Percentiles rank a stretch among this genome's conserved stretches.
Evolutionary conservation across 2,329 filamentous ascomycete species (phyloP).

Genomic region (Apiospora arundinis): DNA sequence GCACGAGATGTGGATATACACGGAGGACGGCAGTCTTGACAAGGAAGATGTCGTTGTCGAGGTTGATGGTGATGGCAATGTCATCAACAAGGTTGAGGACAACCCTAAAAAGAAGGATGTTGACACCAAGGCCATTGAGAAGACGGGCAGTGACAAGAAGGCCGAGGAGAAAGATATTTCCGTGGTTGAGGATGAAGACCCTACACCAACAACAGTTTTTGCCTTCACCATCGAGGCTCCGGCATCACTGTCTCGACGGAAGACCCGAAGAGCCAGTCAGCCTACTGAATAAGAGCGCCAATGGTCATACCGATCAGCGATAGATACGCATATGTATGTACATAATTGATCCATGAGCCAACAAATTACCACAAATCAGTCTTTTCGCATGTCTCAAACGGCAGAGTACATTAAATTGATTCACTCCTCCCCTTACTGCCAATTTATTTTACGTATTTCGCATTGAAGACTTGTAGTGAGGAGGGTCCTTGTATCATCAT

Average conservation of each 20-base stretch:
- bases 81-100: constrained; percentile 48
- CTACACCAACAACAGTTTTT: constrained; percentile 31
- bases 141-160: background rate
- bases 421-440: background rate
- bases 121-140: background rate
- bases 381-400: background rate
- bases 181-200: constrained; percentile 17
- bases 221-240: constrained; percentile 40
- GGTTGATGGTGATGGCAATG: constrained; percentile 55
- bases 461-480: background rate
- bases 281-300: background rate
- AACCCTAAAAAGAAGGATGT: constrained; percentile 35
- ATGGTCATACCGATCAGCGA: background rate
- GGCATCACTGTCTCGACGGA: constrained; percentile 21
- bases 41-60: constrained; percentile 61
- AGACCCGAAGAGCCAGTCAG: constrained; percentile 8
- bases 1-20: constrained; percentile 79
- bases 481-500: background rate
- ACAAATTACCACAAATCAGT: background rate
- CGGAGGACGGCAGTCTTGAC: constrained; percentile 70
- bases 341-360: background rate
- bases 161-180: constrained; percentile 37
- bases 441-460: no score
- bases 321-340: background rate
- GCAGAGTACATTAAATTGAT: background rate